A percentile compares a stretch with the other conserved stretches of the same genome.
Evolutionary conservation across 2,329 filamentous ascomycete species (phyloP).

Genomic region (Neonectria hederae): DNA sequence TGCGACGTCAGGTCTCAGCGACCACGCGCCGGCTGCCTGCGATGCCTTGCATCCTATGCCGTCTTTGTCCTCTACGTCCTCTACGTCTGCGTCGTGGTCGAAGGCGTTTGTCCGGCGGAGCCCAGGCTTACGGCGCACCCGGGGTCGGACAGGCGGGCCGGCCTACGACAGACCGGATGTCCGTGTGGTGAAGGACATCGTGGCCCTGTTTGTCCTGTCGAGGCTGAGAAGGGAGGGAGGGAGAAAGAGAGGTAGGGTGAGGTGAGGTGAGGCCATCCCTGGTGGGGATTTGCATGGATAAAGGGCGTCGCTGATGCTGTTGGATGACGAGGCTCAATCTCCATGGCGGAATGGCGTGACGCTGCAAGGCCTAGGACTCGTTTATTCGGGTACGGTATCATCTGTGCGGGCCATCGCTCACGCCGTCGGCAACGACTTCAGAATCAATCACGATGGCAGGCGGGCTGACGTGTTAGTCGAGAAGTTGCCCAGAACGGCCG

Average conservation of each 20-base stretch:
- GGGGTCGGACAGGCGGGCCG: not conserved
- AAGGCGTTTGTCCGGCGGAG: conserved; percentile 8
- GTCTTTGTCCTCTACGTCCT: not conserved
- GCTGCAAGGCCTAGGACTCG: not conserved
- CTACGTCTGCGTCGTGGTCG: not conserved
- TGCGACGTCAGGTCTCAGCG: conserved; percentile 5
- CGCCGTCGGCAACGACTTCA: not conserved
- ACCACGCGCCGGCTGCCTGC: not conserved
- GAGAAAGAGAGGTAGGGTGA: too few relatives aligned
- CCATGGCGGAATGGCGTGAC: conserved; percentile 13
- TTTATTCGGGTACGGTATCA: not conserved
- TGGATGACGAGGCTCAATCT: conserved; percentile 17
- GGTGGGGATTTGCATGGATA: conserved; percentile 19
- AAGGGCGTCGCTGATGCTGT: conserved; percentile 11
- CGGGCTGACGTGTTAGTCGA: not conserved
- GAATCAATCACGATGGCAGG: not conserved
- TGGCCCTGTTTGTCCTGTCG: not conserved
- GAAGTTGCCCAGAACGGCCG: not conserved
- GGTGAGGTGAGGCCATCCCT: conserved; percentile 8
- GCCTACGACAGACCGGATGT: not conserved
- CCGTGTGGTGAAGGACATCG: not conserved
- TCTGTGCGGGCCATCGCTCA: not conserved
- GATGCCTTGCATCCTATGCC: not conserved
- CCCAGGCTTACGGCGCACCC: not conserved
- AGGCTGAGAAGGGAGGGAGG: not conserved